phyloP scores from a whole-genome alignment of 164 flowering plant genomes.

The Chimonanthus praecox region DNA sequence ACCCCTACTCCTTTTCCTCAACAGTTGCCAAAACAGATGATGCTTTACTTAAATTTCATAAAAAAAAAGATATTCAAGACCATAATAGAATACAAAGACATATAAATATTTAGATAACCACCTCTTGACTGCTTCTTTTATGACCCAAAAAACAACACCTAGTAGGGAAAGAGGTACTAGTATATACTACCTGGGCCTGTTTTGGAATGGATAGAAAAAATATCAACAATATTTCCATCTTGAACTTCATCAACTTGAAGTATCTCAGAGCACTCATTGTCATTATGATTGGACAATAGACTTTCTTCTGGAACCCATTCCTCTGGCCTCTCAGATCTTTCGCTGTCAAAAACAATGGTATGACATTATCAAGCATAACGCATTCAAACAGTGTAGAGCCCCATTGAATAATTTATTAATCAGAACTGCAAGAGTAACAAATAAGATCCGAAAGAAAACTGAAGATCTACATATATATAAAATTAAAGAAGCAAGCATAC shows the following conservation, averaged over 20 bases:
- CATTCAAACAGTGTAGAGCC: background rate
- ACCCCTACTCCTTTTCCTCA: background rate
- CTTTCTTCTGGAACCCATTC: constrained; percentile 87
- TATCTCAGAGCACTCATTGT: constrained; percentile 29
- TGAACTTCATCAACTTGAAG: constrained; percentile 32
- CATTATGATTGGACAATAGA: constrained; percentile 15
- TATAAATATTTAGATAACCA: background rate
- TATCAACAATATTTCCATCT: constrained; percentile 47
- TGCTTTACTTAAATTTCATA: background rate
- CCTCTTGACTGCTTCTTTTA: background rate
- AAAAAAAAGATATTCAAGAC: background rate
- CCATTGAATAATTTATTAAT: background rate
- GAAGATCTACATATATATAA: background rate
- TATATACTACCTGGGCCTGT: constrained; percentile 29
- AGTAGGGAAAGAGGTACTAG: background rate
- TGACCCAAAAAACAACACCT: background rate
- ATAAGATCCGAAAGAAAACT: background rate
- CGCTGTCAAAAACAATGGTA: constrained; percentile 22
- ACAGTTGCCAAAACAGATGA: background rate
- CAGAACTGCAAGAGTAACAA: background rate
- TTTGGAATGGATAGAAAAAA: constrained; percentile 63
- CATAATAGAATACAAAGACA: background rate
- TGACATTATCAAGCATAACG: background rate
- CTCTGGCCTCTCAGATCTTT: constrained; percentile 65
- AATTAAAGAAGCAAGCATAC: constrained; percentile 32